Conservation (phyloP, 1,284 basidiomycete genomes). For the Ceratobasidium theobromae region DNA sequence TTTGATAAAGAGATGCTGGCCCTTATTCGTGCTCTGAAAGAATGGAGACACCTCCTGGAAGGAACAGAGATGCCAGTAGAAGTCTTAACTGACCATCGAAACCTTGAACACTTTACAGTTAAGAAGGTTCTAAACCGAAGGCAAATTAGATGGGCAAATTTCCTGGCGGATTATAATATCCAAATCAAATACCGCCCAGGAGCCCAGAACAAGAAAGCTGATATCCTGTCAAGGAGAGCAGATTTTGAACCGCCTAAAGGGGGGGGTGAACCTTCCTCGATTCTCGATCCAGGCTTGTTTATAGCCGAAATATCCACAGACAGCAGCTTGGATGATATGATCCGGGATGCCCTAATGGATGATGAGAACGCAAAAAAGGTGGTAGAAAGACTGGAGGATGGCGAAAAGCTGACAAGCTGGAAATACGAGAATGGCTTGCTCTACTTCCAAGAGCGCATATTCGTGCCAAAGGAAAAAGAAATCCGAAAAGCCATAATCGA, state of each 20-base stretch:
- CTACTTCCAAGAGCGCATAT: background rate
- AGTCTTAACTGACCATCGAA: conserved; percentile 17
- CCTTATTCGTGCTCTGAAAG: conserved; percentile 15
- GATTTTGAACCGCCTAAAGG: too few species aligned
- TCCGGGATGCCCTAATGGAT: too few species aligned
- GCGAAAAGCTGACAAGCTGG: background rate
- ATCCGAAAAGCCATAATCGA: background rate
- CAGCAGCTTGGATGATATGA: too few species aligned
- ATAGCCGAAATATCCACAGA: background rate
- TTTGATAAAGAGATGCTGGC: conserved; percentile 34
- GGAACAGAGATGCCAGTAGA: conserved; percentile 16
- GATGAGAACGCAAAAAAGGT: background rate
- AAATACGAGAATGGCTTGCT: conserved; percentile 9
- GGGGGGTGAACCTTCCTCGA: background rate
- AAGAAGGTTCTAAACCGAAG: conserved; percentile 28
- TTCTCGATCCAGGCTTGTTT: conserved; percentile 3
- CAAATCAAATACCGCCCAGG: conserved; percentile 39
- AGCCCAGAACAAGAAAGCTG: conserved; percentile 35
- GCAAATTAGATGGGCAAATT: conserved; percentile 39
- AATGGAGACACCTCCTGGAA: conserved; percentile 39
- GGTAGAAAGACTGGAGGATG: background rate
- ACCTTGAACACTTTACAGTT: conserved; percentile 11
- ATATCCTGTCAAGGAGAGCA: conserved; percentile 38
- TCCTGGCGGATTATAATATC: conserved; percentile 37
- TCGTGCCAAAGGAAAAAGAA: conserved; percentile 35